Conservation (phyloP, 2,329 filamentous ascomycete genomes). For the Apiospora aurea region DNA sequence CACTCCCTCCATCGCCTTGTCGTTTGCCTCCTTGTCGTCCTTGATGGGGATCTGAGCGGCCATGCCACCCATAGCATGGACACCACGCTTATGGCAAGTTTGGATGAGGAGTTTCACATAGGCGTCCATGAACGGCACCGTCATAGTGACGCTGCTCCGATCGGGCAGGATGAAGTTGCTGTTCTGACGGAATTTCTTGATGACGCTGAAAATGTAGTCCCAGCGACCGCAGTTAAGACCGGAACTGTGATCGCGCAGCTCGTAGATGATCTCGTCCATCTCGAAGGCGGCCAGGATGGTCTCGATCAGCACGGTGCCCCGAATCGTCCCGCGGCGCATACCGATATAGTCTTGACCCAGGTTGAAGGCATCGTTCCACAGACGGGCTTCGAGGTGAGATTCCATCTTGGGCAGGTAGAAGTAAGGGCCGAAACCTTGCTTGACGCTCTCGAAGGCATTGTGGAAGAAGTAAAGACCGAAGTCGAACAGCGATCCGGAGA, state of each 20-base stretch:
- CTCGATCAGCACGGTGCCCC: conserved; percentile 95
- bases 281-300: conserved; percentile 97
- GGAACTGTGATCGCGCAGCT: conserved; percentile 94
- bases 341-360: conserved; percentile 91
- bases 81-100: conserved; percentile 94
- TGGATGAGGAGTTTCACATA: conserved; percentile 96
- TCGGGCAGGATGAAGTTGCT: conserved; percentile 92
- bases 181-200: conserved; percentile 99
- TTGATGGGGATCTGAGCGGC: conserved; percentile 99
- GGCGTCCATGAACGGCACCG: conserved; percentile 95
- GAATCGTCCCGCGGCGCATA: conserved; percentile 89
- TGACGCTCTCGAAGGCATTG: conserved; percentile 89
- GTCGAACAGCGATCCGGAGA: conserved; percentile 92
- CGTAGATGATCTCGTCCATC: conserved; percentile 99
- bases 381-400: conserved; percentile 92
- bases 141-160: conserved; percentile 93
- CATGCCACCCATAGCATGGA: conserved; percentile 99
- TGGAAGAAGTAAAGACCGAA: conserved; percentile 99
- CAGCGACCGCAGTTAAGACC: conserved; percentile 98
- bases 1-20: conserved; percentile 91
- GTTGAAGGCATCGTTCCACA: conserved; percentile 99
- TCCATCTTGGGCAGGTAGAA: conserved; percentile 99
- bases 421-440: conserved; percentile 87
- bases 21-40: conserved; percentile 88
- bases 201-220: conserved; percentile 99